Percentiles rank a stretch among this genome's conserved stretches.
Conservation (phyloP, 768 basidiomycete species). For the Kwoniella bestiolae region DNA sequence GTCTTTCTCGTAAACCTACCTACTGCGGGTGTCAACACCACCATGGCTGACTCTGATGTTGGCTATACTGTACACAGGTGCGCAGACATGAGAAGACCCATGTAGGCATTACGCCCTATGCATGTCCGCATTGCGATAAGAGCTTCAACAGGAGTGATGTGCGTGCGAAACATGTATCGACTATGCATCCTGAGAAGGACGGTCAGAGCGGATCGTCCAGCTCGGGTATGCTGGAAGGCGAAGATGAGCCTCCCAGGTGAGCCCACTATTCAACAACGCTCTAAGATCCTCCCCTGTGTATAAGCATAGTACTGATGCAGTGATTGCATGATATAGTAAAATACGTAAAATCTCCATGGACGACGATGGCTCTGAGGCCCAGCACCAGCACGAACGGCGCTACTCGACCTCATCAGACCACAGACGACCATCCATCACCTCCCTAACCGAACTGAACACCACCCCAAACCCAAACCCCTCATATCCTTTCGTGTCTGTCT, state of each 20-base stretch:
- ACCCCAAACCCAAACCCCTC: neutral
- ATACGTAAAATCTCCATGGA: neutral
- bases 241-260: slow-evolving; percentile 13
- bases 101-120: slow-evolving; percentile 39
- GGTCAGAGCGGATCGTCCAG: neutral
- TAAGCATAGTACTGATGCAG: neutral
- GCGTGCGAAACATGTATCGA: slow-evolving; percentile 39
- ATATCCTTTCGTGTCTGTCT: neutral
- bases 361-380: slow-evolving; percentile 13
- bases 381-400: slow-evolving; percentile 1
- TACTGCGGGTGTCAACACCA: too few relatives aligned
- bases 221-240: neutral
- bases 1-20: neutral
- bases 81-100: slow-evolving; percentile 45
- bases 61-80: neutral
- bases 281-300: neutral
- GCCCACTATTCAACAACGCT: too few relatives aligned
- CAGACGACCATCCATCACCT: slow-evolving; percentile 4
- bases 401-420: slow-evolving; percentile 11
- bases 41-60: slow-evolving; percentile 1
- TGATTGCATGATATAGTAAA: neutral
- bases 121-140: slow-evolving; percentile 46
- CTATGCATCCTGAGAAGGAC: slow-evolving; percentile 35
- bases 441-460: neutral
- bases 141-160: slow-evolving; percentile 45